phyloP scores from a whole-genome alignment of 2,329 filamentous ascomycete species.

The Neonectria neomacrospora region DNA sequence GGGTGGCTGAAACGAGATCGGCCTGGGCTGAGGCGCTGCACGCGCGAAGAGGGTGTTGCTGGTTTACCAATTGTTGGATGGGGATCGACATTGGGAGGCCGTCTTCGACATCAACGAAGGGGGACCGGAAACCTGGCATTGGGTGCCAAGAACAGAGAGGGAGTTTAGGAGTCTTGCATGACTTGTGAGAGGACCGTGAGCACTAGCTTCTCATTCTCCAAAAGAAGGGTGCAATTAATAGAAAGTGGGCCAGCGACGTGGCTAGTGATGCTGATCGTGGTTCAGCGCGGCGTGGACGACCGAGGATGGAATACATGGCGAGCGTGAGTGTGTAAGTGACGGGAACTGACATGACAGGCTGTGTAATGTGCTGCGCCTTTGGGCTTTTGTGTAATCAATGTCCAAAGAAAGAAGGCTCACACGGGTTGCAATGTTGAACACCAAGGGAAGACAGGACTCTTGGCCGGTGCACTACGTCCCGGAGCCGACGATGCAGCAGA shows the following conservation, averaged over 20 bases:
- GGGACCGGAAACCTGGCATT: conserved; percentile 4
- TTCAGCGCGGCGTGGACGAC: conserved; percentile 9
- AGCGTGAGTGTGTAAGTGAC: conserved; percentile 8
- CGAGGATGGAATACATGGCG: too few relatives aligned
- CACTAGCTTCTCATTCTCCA: conserved; percentile 1
- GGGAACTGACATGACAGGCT: conserved; percentile 3
- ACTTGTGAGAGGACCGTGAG: background rate
- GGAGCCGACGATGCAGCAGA: background rate
- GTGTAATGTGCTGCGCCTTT: background rate
- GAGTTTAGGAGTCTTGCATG: background rate
- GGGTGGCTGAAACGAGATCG: conserved; percentile 24
- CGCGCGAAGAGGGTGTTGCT: conserved; percentile 8
- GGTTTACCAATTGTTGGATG: background rate
- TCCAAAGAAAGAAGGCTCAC: background rate
- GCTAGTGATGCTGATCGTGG: conserved; percentile 33
- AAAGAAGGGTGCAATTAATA: conserved; percentile 30
- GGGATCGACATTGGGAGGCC: conserved; percentile 19
- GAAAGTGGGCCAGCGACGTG: conserved; percentile 35
- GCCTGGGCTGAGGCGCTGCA: conserved; percentile 16
- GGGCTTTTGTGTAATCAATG: background rate
- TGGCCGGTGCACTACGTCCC: background rate
- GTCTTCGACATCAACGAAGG: conserved; percentile 1
- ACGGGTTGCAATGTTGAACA: background rate
- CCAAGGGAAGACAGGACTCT: background rate
- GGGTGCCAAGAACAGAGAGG: background rate